A percentile compares a stretch with the other conserved stretches of the same genome.
Evolutionary conservation across 106 monocot species (phyloP).

Genomic region (Acorus gramineus): DNA sequence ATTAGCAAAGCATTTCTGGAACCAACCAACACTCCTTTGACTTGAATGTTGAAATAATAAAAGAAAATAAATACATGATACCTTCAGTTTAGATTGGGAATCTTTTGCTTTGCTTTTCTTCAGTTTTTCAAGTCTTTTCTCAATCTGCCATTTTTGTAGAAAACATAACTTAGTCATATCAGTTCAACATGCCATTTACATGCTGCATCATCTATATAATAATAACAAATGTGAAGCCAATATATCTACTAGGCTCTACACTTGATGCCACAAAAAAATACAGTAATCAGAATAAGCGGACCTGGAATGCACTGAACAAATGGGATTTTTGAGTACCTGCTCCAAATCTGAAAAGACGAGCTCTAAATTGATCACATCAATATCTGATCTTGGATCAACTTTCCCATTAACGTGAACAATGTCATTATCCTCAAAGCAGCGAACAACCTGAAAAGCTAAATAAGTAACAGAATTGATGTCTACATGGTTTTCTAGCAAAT

Average conservation of each 20-base stretch:
- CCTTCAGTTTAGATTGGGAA: conserved; percentile 79
- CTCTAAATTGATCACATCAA: conserved; percentile 97
- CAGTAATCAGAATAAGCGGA: too few species aligned
- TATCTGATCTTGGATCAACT: conserved; percentile 96
- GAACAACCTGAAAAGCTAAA: conserved; percentile 59
- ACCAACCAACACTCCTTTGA: too few species aligned
- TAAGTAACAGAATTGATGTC: neutral
- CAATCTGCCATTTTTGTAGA: conserved; percentile 60
- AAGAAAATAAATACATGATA: conserved; percentile 6
- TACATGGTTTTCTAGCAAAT: too few species aligned
- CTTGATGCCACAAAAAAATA: too few species aligned
- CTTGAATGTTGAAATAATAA: too few species aligned
- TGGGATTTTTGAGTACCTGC: conserved; percentile 46
- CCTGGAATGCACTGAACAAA: too few species aligned
- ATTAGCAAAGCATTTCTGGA: too few species aligned
- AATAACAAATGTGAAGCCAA: neutral
- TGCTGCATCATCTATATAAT: neutral
- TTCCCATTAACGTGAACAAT: conserved; percentile 95
- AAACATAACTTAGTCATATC: conserved; percentile 19
- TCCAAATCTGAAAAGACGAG: conserved; percentile 98
- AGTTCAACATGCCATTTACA: conserved; percentile 4
- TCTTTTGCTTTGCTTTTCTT: conserved; percentile 89
- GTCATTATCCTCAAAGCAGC: conserved; percentile 99
- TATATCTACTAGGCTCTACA: too few species aligned
- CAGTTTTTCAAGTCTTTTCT: conserved; percentile 91